Base-by-base conservation (phyloP, 2,329 filamentous ascomycete genomes). In the Emmonsiellopsis sp. region DNA sequence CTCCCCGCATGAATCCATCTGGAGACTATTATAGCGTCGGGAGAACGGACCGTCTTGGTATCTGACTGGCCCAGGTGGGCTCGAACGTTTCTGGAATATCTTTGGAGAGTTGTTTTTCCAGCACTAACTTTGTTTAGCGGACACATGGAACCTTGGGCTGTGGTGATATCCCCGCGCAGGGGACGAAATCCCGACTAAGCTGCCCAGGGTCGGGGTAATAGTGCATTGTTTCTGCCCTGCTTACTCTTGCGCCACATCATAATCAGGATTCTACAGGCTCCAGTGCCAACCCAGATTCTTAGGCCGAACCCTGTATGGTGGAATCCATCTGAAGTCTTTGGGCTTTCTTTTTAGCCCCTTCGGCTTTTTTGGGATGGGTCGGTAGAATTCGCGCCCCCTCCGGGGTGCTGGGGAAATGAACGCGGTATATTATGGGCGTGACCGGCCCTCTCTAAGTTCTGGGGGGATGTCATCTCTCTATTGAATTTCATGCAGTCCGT, bases 51-150 rank as follows among this genome's bases (percentile, higher is more conserved):
- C 30, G 26, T 7, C 16, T 44, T 44, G 43, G 20, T 31, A 10
- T 7, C 20, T 34, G 16, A n/a, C 15, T n/a, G n/a, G 38, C 49
- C 40, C 5, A 6, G 4, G 11, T 40, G 37, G 10, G 11, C 32
- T 51, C 37, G 38, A 51, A 51, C 34, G 40, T 26, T 51, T 51
- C 49, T 51, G 49, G 49, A 51, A 51, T 20, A 30, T 42, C n/a
- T 13, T 31, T 46, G 15, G 13, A 9, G 9, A 46, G 8, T 46
- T 31, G 11, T 30, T 34, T 9, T 30, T 13, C 11, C 20, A 37
- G 10, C 9, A 5, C 13, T 32, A 5, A 7, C 30, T 13, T 11
- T 26, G 37, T 11, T 16, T 2, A 26, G 16, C 6, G 37, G 20
- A 11, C 16, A 20, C 45, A 37, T 48, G n/a, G 16, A 15, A 11